phyloP scores from a whole-genome alignment of 179 eudicot genomes.

The Silene noctiflora region DNA sequence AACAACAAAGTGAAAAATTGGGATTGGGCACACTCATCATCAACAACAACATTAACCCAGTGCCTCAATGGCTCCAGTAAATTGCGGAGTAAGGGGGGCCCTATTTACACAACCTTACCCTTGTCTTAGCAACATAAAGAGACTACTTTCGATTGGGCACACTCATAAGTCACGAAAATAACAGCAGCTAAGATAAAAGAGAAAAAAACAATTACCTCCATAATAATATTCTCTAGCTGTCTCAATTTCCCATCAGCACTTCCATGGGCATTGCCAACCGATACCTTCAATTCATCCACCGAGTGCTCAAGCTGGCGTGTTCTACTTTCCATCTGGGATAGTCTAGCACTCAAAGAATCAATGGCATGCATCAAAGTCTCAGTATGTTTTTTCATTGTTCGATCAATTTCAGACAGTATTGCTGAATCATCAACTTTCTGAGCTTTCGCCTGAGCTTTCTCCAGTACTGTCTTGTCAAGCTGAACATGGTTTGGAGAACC shows the following conservation, averaged over 20 bases:
- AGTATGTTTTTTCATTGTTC: slow-evolving; percentile 37
- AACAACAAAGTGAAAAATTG: not conserved
- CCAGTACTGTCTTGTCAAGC: slow-evolving; percentile 32
- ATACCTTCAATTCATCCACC: slow-evolving; percentile 48
- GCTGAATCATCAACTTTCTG: slow-evolving; percentile 32
- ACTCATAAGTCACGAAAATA: not conserved
- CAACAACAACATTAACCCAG: too few species aligned
- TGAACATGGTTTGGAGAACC: slow-evolving; percentile 32
- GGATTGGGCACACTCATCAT: not conserved
- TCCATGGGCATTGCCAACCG: slow-evolving; percentile 41
- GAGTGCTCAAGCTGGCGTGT: slow-evolving; percentile 46
- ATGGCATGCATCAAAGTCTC: slow-evolving; percentile 44
- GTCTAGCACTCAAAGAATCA: slow-evolving; percentile 44
- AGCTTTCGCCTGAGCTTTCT: slow-evolving; percentile 43
- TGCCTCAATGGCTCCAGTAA: too few species aligned
- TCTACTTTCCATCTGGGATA: slow-evolving; percentile 51
- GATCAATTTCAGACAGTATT: slow-evolving; percentile 41
- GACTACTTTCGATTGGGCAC: not conserved
- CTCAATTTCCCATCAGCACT: slow-evolving; percentile 50
- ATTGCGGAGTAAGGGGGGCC: too few species aligned
- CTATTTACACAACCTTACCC: too few species aligned
- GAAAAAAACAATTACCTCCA: slow-evolving; percentile 37
- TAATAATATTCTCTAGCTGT: slow-evolving; percentile 47
- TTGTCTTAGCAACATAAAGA: too few species aligned
- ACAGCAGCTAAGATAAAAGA: not conserved